phyloP scores from a whole-genome alignment of 1,284 basidiomycete species.

The Rugosomyces carneus region DNA sequence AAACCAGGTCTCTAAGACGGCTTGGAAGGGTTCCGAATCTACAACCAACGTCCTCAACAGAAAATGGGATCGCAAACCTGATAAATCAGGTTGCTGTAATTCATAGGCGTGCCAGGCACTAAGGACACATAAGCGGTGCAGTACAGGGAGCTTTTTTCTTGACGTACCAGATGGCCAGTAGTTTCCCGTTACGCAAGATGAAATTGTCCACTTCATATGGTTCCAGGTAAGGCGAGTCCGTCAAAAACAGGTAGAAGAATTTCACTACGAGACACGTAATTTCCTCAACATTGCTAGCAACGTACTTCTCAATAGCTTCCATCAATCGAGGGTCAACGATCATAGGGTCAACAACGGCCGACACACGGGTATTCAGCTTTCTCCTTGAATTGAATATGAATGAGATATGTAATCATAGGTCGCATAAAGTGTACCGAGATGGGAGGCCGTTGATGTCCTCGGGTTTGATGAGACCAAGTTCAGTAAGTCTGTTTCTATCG shows the following conservation, averaged over 20 bases:
- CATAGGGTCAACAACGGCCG: constrained; percentile 46
- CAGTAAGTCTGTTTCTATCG: constrained; percentile 40
- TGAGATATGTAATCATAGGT: neutral
- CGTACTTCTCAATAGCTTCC: constrained; percentile 44
- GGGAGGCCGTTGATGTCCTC: constrained; percentile 45
- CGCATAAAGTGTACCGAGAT: constrained; percentile 36
- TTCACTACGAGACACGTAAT: constrained; percentile 50
- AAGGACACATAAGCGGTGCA: neutral
- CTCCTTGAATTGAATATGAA: constrained; percentile 32
- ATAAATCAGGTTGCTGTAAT: constrained; percentile 47
- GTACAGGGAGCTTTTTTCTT: neutral
- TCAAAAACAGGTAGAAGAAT: constrained; percentile 55
- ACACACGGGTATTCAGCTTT: constrained; percentile 37
- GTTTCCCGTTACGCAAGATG: constrained; percentile 51
- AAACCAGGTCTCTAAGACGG: constrained; percentile 37
- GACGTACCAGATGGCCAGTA: constrained; percentile 51
- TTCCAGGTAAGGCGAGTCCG: constrained; percentile 52
- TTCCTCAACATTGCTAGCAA: constrained; percentile 43
- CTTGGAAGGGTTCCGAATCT: constrained; percentile 53
- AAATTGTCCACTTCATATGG: constrained; percentile 66
- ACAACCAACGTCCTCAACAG: constrained; percentile 57
- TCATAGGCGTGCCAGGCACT: constrained; percentile 66
- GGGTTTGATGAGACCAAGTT: constrained; percentile 37
- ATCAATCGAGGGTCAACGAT: constrained; percentile 52
- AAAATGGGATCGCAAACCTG: constrained; percentile 44